A percentile compares a stretch with the other conserved stretches of the same genome.
phyloP scores from a whole-genome alignment of 352 stramenopile species.

The Peronospora destructor region DNA sequence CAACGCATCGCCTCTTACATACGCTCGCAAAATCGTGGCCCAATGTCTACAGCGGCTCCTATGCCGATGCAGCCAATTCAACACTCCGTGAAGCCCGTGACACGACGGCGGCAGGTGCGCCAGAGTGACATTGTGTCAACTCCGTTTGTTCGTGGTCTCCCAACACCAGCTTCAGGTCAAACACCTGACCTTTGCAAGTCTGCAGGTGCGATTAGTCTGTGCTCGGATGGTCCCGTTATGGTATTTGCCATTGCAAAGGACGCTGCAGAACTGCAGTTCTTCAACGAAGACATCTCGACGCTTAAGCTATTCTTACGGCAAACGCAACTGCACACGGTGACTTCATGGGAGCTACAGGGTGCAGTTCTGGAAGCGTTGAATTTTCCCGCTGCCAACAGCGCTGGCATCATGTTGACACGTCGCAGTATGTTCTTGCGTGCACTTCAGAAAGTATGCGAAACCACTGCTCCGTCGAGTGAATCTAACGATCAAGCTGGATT shows the following conservation, averaged over 20 bases:
- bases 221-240: slow-evolving; percentile 70
- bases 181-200: slow-evolving; percentile 33
- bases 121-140: slow-evolving; percentile 80
- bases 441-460: slow-evolving; percentile 43
- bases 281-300: slow-evolving; percentile 66
- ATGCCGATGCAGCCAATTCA: slow-evolving; percentile 53
- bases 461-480: slow-evolving; percentile 14
- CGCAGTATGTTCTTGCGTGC: slow-evolving; percentile 44
- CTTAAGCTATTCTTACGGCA: slow-evolving; percentile 62
- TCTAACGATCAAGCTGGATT: slow-evolving; percentile 22
- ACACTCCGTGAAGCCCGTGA: slow-evolving; percentile 45
- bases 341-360: slow-evolving; percentile 31
- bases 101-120: slow-evolving; percentile 59
- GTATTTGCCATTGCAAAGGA: slow-evolving; percentile 69
- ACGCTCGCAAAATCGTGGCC: slow-evolving; percentile 49
- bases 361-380: slow-evolving; percentile 37
- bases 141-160: slow-evolving; percentile 40
- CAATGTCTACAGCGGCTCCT: slow-evolving; percentile 28
- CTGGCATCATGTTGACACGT: slow-evolving; percentile 29
- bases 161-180: slow-evolving; percentile 5
- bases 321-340: slow-evolving; percentile 50
- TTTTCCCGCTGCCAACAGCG: slow-evolving; percentile 16
- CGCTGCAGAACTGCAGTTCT: slow-evolving; percentile 73
- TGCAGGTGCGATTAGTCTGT: slow-evolving; percentile 39
- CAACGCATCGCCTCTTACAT: slow-evolving; percentile 28